phyloP scores from a whole-genome alignment of 768 basidiomycete genomes.

The Pisolithus albus region DNA sequence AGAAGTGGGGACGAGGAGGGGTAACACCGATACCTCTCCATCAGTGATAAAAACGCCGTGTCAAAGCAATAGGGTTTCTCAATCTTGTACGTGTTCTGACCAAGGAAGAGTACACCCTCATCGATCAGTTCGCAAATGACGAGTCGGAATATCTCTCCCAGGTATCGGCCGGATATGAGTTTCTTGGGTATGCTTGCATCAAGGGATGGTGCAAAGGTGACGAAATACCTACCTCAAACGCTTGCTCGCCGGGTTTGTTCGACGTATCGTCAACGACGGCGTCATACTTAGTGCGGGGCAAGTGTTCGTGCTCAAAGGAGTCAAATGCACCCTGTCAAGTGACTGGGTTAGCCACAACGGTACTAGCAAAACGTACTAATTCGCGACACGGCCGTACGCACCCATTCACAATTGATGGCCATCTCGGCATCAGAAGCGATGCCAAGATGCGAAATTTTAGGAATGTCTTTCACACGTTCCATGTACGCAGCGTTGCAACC shows the following conservation, averaged over 20 bases:
- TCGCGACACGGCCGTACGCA: conserved; percentile 25
- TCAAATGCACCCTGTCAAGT: conserved; percentile 84
- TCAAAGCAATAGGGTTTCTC: conserved; percentile 91
- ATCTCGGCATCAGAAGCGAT: conserved; percentile 63
- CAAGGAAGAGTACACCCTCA: conserved; percentile 93
- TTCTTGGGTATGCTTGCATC: conserved; percentile 41
- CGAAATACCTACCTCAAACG: conserved; percentile 66
- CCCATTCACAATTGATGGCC: conserved; percentile 98
- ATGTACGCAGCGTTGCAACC: conserved; percentile 99
- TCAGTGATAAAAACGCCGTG: conserved; percentile 93
- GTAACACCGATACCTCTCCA: conserved; percentile 65
- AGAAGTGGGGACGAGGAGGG: not conserved
- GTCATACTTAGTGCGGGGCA: conserved; percentile 95
- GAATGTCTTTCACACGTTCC: conserved; percentile 80
- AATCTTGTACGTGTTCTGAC: conserved; percentile 98
- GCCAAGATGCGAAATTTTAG: conserved; percentile 75
- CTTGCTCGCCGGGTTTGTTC: conserved; percentile 95
- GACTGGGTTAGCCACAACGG: not conserved
- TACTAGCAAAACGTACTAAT: not conserved
- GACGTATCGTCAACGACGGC: conserved; percentile 85
- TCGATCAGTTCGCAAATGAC: conserved; percentile 94
- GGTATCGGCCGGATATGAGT: conserved; percentile 92
- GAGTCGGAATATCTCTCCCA: conserved; percentile 94
- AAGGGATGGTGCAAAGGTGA: not conserved
- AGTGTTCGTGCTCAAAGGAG: conserved; percentile 88